Evolutionary conservation across 495 filamentous ascomycete species (phyloP), one percentile per base, ranked within the genome.

Genomic region (Lentithecium fluviatile): DNA sequence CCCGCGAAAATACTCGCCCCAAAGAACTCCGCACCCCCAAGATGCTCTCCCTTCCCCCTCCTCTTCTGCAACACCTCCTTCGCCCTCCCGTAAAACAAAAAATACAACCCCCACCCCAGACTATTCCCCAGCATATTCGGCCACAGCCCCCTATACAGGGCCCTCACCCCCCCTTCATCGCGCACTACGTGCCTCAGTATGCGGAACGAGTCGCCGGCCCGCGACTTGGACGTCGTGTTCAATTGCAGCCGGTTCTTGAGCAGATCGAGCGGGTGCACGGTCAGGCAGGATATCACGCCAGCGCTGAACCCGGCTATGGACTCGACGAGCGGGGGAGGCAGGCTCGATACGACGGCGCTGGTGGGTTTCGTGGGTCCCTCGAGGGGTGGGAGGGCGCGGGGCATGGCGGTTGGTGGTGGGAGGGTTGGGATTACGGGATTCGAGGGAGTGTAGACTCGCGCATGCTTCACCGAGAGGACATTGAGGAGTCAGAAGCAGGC

Each of bases 221-320:
- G 76, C 29, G 78, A 72, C 45, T 57, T 34, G 20, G 62, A 54
- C 32, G 43, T 48, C 8, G 62, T 66, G 46, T 71, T 67, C 20
- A 72, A 83, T 77, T 99, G 94, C 66, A 99, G 83, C 58, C 94
- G 87, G 38, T 91, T 97, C 77, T 99, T 99, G 68, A 97, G 82
- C 58, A 97, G 83, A 75, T 99, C 94, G 51, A 99, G 80, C 19
- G 94, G 94, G 76, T 92, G 89, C 24, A 87, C 86, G 51, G 82
- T 80, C 56, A 97, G 80, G 29, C 94, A 96, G 17, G 90, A 86
- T 62, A 89, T 83, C 62, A 91, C 79, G 40, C 94, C 94, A 53
- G 93, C 93, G 50, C 86, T 85, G 72, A 98, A 88, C 60, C 94
- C 94, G 45, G 93, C 89, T 75, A 95, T 80, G 70, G 86, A 85